phyloP scores from a whole-genome alignment of 2,329 filamentous ascomycete species.

The Arthrobotrys pseudoclavata region DNA sequence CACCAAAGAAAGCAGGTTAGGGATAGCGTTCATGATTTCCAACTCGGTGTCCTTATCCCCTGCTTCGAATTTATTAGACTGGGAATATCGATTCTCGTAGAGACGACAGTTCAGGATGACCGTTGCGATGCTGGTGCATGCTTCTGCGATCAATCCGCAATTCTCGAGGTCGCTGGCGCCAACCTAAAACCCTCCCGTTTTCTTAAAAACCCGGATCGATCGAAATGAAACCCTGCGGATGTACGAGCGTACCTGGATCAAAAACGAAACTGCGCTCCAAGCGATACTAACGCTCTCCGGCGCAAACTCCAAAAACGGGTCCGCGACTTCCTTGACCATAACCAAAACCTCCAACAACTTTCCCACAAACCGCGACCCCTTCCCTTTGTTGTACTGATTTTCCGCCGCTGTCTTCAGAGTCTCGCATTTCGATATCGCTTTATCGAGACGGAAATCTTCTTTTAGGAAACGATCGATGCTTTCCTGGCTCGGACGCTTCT shows the following conservation, averaged over 20 bases:
- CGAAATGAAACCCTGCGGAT: too few relatives aligned
- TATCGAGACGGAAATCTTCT: slow-evolving; percentile 55
- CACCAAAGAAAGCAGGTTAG: slow-evolving; percentile 37
- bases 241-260: slow-evolving; percentile 41
- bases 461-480: slow-evolving; percentile 54
- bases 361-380: slow-evolving; percentile 48
- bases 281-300: slow-evolving; percentile 57
- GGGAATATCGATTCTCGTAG: slow-evolving; percentile 48
- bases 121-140: slow-evolving; percentile 53
- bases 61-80: slow-evolving; percentile 10
- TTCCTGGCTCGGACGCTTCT: slow-evolving; percentile 54
- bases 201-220: too few relatives aligned
- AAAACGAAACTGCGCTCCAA: slow-evolving; percentile 55
- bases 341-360: slow-evolving; percentile 51
- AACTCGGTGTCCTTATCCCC: slow-evolving; percentile 47
- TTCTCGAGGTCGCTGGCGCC: slow-evolving; percentile 58
- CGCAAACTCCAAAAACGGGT: slow-evolving; percentile 55
- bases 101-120: slow-evolving; percentile 57
- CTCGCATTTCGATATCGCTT: slow-evolving; percentile 57
- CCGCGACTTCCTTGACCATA: slow-evolving; percentile 48
- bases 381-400: slow-evolving; percentile 58
- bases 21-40: slow-evolving; percentile 55
- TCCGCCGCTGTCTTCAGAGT: slow-evolving; percentile 49
- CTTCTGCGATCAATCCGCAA: slow-evolving; percentile 55
- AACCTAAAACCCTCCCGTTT: slow-evolving; percentile 40